Evolutionary conservation across 2,329 filamentous ascomycete genomes (phyloP), one percentile per base, ranked within the genome.

Genomic region (Xylaria sp.): DNA sequence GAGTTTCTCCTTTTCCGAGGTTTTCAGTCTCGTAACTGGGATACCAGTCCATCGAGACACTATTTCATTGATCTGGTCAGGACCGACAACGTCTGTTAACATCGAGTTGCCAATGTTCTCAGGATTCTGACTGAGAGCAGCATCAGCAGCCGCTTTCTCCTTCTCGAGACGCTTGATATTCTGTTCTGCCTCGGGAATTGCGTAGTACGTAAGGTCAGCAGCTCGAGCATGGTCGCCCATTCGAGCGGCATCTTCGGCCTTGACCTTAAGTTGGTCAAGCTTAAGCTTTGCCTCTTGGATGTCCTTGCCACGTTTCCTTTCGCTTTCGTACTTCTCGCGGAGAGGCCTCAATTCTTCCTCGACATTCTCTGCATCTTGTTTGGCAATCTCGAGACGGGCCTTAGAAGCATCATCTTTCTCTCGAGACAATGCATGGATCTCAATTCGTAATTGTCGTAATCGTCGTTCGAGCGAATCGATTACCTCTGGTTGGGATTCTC

Each of bases 11-110:
- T 97, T 98, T 83, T 99, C 96, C 0, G 94, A 92, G 0, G 96
- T 98, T 84, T 92, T 95, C 49, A 99, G 90, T 70, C 95, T 88
- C 4, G 94, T 98, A 68, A 99, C 94, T 0, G 96, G 96, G 75
- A 99, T 99, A 72, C 96, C 96, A n/a, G 96, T 99, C 93, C 94
- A 98, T 70, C 94, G 91, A 64, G 92, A 92, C 62, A 99, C 96
- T 70, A 99, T 99, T 79, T 98, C 95, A 80, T 99, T 98, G 86
- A 99, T 99, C 81, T 99, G 94, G 73, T 99, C 96, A 12, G 94
- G 94, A 6, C 96, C 96, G 73, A 99, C 96, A 56, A 96, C 89
- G 79, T 99, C 96, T 2, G 94, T 97, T 64, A 98, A 88, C 80
- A 98, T 91, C 28, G 93, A 89, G 62, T 90, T 89, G 64, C 88